Percentiles rank a stretch among this genome's conserved stretches.
phyloP scores from a whole-genome alignment of 129 eudicot species.

The Artemisia tridentata region DNA sequence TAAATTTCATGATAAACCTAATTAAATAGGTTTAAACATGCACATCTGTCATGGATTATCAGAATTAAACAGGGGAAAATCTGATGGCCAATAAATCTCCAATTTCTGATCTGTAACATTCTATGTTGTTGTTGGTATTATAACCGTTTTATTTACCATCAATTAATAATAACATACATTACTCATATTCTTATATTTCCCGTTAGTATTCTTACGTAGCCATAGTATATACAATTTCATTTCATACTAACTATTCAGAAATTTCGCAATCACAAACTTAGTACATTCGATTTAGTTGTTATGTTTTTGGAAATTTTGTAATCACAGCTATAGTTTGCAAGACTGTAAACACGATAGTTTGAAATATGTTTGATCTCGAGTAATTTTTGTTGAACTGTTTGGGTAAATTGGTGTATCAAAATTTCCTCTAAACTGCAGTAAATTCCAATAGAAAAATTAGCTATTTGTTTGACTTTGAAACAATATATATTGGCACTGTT shows the following conservation, averaged over 20 bases:
- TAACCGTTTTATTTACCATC: not conserved
- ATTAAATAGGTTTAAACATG: constrained; percentile 9
- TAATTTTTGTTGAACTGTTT: too few species aligned
- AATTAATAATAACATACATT: not conserved
- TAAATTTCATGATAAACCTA: constrained; percentile 25
- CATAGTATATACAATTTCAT: too few species aligned
- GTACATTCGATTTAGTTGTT: too few species aligned
- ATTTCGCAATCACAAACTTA: too few species aligned
- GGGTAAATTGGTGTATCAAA: not conserved
- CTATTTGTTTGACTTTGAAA: constrained; percentile 5
- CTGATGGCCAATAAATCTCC: constrained; percentile 23
- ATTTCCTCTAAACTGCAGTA: not conserved
- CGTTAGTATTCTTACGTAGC: too few species aligned
- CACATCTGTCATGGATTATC: constrained; percentile 14
- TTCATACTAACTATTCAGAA: too few species aligned
- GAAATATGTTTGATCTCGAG: too few species aligned
- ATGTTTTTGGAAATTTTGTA: too few species aligned
- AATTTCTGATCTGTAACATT: not conserved
- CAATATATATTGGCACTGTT: constrained; percentile 10
- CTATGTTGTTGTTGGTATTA: not conserved
- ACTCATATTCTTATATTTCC: not conserved
- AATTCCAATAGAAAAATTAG: constrained; percentile 1
- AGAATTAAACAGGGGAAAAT: constrained; percentile 14
- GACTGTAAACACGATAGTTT: too few species aligned
- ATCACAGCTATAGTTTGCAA: too few species aligned